Evolutionary conservation across 2,329 filamentous ascomycete genomes (phyloP).

Genomic region (Drechslera avenae): DNA sequence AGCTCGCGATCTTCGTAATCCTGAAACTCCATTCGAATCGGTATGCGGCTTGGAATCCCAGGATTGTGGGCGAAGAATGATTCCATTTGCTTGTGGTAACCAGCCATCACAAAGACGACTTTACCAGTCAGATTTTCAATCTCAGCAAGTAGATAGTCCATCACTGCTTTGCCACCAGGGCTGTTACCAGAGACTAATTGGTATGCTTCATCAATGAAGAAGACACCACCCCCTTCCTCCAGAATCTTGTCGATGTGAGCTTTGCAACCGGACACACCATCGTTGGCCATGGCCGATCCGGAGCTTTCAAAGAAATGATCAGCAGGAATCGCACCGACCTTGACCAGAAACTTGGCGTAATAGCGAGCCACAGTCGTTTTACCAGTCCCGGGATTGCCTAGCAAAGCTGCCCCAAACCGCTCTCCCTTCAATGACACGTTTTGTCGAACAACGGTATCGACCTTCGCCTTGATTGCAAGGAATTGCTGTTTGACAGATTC

Average conservation of each 20-base stretch:
- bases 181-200: constrained; percentile 68
- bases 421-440: constrained; percentile 60
- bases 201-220: constrained; percentile 83
- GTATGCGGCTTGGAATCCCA: constrained; percentile 72
- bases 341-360: constrained; percentile 69
- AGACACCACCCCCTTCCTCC: constrained; percentile 65
- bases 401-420: constrained; percentile 65
- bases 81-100: constrained; percentile 77
- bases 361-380: constrained; percentile 78
- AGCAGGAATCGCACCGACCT: constrained; percentile 67
- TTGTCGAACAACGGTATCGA: constrained; percentile 67
- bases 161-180: constrained; percentile 62
- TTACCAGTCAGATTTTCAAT: constrained; percentile 74
- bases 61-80: constrained; percentile 75
- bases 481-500: constrained; percentile 71
- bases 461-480: constrained; percentile 64
- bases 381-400: constrained; percentile 80
- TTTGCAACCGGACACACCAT: constrained; percentile 64
- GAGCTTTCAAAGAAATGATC: constrained; percentile 68
- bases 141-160: constrained; percentile 74
- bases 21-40: constrained; percentile 66
- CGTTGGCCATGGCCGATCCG: constrained; percentile 67
- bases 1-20: constrained; percentile 73
- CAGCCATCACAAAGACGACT: constrained; percentile 73
- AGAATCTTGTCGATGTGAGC: constrained; percentile 62